A percentile compares a stretch with the other conserved stretches of the same genome.
Conservation (phyloP, 1,139 yeast species). For the Magnusiomyces suaveolens region DNA sequence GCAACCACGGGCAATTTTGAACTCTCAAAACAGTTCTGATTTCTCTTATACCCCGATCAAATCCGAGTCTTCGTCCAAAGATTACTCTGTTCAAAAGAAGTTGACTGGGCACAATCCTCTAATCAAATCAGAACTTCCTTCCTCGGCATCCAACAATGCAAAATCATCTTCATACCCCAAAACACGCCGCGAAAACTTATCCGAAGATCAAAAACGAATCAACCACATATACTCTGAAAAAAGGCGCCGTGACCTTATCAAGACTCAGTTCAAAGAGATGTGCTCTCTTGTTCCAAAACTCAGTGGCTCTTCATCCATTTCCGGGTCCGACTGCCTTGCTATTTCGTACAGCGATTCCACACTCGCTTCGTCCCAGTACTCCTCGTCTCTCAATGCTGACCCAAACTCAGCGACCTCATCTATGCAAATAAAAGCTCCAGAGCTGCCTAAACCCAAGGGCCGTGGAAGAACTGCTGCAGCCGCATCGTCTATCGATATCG, state of each 20-base stretch:
- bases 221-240: constrained; percentile 73
- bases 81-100: no score
- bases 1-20: background rate
- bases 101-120: no score
- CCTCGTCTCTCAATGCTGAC: background rate
- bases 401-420: background rate
- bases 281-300: constrained; percentile 32
- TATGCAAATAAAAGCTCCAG: background rate
- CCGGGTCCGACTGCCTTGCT: constrained; percentile 9
- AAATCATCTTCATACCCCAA: background rate
- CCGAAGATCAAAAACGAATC: constrained; percentile 57
- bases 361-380: background rate
- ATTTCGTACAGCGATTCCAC: background rate
- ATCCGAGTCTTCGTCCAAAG: background rate
- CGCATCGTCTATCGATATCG: background rate
- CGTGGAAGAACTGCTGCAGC: background rate
- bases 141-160: background rate
- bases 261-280: constrained; percentile 35
- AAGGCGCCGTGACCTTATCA: constrained; percentile 61
- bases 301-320: constrained; percentile 14
- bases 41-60: background rate
- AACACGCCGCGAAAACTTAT: constrained; percentile 36
- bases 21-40: background rate
- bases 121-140: no score
- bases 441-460: background rate